Evolutionary conservation across 176 grass and related monocot species (phyloP).

Genomic region (Phyllostachys edulis): DNA sequence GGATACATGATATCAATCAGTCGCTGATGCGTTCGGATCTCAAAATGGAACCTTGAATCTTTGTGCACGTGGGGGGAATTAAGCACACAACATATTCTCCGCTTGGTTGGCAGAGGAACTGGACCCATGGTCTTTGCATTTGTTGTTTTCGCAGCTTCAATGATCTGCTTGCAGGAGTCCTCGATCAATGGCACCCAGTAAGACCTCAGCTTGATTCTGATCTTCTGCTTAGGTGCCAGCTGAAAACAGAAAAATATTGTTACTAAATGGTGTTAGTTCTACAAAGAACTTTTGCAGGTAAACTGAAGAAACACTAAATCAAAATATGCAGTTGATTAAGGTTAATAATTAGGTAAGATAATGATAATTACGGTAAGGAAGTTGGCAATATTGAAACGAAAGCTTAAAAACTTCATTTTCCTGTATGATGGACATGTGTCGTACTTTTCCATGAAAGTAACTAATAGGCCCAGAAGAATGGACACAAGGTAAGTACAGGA

Average conservation of each 20-base stretch:
- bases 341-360: background rate
- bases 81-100: slow-evolving; percentile 88
- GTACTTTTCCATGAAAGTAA: background rate
- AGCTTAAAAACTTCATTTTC: background rate
- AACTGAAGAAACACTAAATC: background rate
- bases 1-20: slow-evolving; percentile 96
- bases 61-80: slow-evolving; percentile 94
- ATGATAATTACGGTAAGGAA: background rate
- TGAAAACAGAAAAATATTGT: slow-evolving; percentile 35
- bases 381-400: background rate
- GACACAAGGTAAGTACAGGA: too few relatives aligned
- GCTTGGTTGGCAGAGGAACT: slow-evolving; percentile 82
- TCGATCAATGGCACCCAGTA: slow-evolving; percentile 84
- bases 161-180: slow-evolving; percentile 94
- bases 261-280: slow-evolving; percentile 16
- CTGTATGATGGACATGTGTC: background rate
- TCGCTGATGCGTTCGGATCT: slow-evolving; percentile 89
- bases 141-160: slow-evolving; percentile 84
- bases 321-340: slow-evolving; percentile 21
- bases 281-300: background rate
- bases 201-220: slow-evolving; percentile 96
- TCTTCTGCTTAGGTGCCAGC: slow-evolving; percentile 79
- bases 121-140: slow-evolving; percentile 93
- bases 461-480: background rate
- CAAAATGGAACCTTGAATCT: slow-evolving; percentile 92